Percentiles rank a stretch among this genome's conserved stretches.
Conservation (phyloP, 1,284 basidiomycete species). For the Trametes pubescens region DNA sequence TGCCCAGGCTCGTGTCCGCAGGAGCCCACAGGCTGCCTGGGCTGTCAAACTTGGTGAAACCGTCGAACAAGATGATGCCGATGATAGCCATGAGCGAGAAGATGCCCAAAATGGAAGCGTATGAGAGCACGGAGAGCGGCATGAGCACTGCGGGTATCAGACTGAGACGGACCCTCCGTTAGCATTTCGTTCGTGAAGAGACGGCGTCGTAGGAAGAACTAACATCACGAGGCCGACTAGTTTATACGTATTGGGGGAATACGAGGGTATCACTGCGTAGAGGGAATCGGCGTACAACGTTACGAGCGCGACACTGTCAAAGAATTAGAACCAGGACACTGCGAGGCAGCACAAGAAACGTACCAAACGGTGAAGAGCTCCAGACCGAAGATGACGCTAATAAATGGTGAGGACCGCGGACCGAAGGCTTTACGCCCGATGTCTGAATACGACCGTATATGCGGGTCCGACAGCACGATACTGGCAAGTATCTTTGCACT, state of each 20-base stretch:
- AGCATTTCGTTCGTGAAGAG: neutral
- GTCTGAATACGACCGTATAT: constrained; percentile 85
- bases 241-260: constrained; percentile 81
- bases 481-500: constrained; percentile 87
- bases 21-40: constrained; percentile 88
- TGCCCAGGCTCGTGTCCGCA: constrained; percentile 71
- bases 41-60: constrained; percentile 77
- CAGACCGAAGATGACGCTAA: constrained; percentile 82
- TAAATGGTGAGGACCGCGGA: constrained; percentile 68
- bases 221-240: constrained; percentile 77
- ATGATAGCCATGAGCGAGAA: constrained; percentile 83
- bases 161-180: constrained; percentile 46
- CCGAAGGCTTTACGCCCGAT: constrained; percentile 91
- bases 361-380: constrained; percentile 86
- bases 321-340: constrained; percentile 1
- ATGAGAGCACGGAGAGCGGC: constrained; percentile 84
- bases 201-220: constrained; percentile 35
- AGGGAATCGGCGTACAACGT: constrained; percentile 90
- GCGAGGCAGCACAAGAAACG: constrained; percentile 23
- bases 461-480: constrained; percentile 76
- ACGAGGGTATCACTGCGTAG: constrained; percentile 71
- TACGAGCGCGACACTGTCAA: constrained; percentile 78
- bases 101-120: constrained; percentile 87
- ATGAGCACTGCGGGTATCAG: constrained; percentile 86
- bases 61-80: constrained; percentile 85